Evolutionary conservation across 768 basidiomycete species (phyloP), one percentile per base, ranked within the genome.

Genomic region (Coprinopsis cinerea): DNA sequence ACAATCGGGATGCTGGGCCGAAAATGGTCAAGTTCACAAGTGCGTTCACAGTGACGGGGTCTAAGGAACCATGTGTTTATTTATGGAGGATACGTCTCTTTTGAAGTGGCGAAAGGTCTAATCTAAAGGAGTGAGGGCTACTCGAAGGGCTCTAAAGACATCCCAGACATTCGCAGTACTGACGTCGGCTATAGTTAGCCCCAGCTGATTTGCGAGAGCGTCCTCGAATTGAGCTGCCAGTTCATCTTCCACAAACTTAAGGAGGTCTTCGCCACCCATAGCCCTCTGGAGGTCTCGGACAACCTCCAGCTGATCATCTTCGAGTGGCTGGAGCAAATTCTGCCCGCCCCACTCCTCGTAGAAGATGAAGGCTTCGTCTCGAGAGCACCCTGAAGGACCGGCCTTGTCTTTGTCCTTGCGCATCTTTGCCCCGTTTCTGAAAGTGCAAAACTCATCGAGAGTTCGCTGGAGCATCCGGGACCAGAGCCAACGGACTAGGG

Each of bases 371-470:
- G 64, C 64, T 2, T 59, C 57, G 54, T 73, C 66, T 4, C 61
- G 61, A 10, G 68, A 68, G 51, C 61, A 59, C 0, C 65, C 67
- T 0, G 67, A 72, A 0, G 70, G 69, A 1, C 66, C 63, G 0
- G 59, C 35, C 52, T 73, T 73, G 0, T 55, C 45, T 0, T 60
- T 61, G 45, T 69, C 58, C 28, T 64, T 67, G 1, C 64, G 26
- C 47, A 66, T 62, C 10, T 45, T 52, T 2, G 53, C 49, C 2
- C 46, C 53, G 51, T 72, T 72, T 2, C 63, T 48, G 18, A 50
- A 51, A 9, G 55, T 53, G 36, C 55, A 51, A 27, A 62, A 62
- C 2, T 25, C 14, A 14, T 54, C 40, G 10, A 65, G 53, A 10
- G 52, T 54, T 22, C 56, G 44, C 3, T 58, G 61, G 25, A 66